Base-by-base conservation (phyloP, 2,329 filamentous ascomycete genomes). In the Endocalyx cinctus region DNA sequence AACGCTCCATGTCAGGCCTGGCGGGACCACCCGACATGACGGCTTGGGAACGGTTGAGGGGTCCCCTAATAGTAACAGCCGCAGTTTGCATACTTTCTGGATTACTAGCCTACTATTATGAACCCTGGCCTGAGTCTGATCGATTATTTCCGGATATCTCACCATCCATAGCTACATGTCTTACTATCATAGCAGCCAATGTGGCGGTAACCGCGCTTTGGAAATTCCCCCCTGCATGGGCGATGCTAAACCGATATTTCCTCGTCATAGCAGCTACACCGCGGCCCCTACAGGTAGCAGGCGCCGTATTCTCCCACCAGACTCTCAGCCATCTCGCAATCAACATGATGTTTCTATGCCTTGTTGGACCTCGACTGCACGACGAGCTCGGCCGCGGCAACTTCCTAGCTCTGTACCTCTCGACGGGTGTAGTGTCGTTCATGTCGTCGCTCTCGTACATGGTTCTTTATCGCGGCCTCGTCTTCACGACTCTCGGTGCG, bases 281-380 rank as follows among this genome's bases (percentile, higher is more conserved):
- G 7, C 71, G 71, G 41, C 71, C 82, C 4, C 37, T 77, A 14
- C 72, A 74, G 42, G 57, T 85, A 41, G 50, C 90, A 17, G 75
- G 77, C 20, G 76, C 77, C 45, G 63, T 76, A 31, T 85, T 88
- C 62, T 84, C 79, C 14, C 86, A 92, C 62, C 74, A 83, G 34
- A 62, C 58, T 4, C 44, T 79, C 13, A 50, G 58, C 29, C 86
- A 92, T 56, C 55, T 85, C 23, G 39, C 67, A 16, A 53, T 68
- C 26, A 90, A 90, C 59, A 79, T 85, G 73, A 46, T 70, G 7
- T 63, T 73, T 25, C 64, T 90, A 5, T 81, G 70, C 65, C 64
- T 85, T 49, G 66, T 87, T 13, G 86, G 84, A 16, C 72, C 72
- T 8, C 66, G 71, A 2, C 64, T 87, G 20, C 81, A 86, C 58